Percentiles rank a stretch among this genome's conserved stretches.
Conservation (phyloP, 441 rosid genomes). For the Mallotus japonicus region DNA sequence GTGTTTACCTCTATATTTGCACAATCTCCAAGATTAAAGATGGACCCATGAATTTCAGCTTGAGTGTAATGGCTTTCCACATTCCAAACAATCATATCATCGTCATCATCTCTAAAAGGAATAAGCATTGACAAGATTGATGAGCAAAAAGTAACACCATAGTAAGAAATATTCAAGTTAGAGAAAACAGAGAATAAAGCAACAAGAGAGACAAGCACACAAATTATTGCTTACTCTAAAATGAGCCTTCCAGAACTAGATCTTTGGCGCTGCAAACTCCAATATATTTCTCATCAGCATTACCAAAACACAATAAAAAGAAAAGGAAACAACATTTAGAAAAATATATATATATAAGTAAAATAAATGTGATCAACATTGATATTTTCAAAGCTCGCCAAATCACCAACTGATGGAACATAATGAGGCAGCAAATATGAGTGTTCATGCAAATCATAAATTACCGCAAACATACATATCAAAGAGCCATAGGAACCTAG, state of each 20-base stretch:
- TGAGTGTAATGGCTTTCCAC: slow-evolving; percentile 84
- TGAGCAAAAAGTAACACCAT: slow-evolving; percentile 24
- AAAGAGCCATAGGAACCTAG: neutral
- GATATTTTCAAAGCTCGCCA: neutral
- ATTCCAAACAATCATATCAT: slow-evolving; percentile 72
- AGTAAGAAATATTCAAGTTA: slow-evolving; percentile 11
- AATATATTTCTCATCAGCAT: slow-evolving; percentile 34
- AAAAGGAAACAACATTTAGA: neutral
- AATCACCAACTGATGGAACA: neutral
- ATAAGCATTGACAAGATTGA: slow-evolving; percentile 15
- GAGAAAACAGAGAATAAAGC: slow-evolving; percentile 18
- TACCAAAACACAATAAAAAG: slow-evolving; percentile 18
- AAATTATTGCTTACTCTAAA: slow-evolving; percentile 49
- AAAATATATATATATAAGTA: neutral
- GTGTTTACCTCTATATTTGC: slow-evolving; percentile 62
- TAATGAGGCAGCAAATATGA: neutral
- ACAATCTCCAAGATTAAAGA: slow-evolving; percentile 72
- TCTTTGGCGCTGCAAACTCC: slow-evolving; percentile 51
- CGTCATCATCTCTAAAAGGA: slow-evolving; percentile 50
- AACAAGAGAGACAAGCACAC: slow-evolving; percentile 22
- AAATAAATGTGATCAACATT: neutral
- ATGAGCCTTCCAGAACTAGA: slow-evolving; percentile 31
- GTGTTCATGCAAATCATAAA: neutral
- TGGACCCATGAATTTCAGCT: slow-evolving; percentile 55
- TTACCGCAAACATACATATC: neutral